phyloP scores from a whole-genome alignment of 306 rosid genomes.

The Lablab purpureus region DNA sequence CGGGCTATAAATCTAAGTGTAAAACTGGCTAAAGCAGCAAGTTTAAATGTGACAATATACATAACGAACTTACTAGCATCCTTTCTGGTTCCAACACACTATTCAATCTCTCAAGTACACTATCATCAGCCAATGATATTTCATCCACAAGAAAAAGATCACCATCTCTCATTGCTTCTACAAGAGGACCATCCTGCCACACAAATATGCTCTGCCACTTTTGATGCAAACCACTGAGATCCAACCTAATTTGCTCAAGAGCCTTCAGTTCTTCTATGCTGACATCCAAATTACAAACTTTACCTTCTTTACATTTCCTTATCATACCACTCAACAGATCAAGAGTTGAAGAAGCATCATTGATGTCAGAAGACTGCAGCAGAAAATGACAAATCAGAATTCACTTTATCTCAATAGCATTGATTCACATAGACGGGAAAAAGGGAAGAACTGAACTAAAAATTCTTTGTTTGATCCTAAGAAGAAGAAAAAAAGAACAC shows the following conservation, averaged over 20 bases:
- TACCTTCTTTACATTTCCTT: slow-evolving; percentile 55
- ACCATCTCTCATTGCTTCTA: slow-evolving; percentile 87
- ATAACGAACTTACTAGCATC: slow-evolving; percentile 66
- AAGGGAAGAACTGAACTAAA: neutral
- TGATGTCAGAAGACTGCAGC: slow-evolving; percentile 68
- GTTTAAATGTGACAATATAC: neutral
- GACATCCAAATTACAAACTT: slow-evolving; percentile 45
- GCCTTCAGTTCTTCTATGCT: slow-evolving; percentile 51
- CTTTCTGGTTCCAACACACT: slow-evolving; percentile 96
- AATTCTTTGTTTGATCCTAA: slow-evolving; percentile 13
- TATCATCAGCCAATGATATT: slow-evolving; percentile 97
- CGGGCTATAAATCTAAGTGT: neutral
- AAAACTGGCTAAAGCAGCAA: slow-evolving; percentile 26
- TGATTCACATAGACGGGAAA: neutral
- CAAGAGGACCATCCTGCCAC: slow-evolving; percentile 98
- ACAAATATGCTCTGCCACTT: slow-evolving; percentile 89
- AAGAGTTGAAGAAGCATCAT: slow-evolving; percentile 67
- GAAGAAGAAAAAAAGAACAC: slow-evolving; percentile 36
- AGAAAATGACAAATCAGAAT: slow-evolving; percentile 42
- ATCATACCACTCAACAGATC: slow-evolving; percentile 57
- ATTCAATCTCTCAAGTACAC: slow-evolving; percentile 96
- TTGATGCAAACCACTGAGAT: slow-evolving; percentile 66
- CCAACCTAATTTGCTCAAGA: slow-evolving; percentile 54
- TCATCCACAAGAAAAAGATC: slow-evolving; percentile 92
- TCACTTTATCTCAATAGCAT: neutral